A percentile compares a stretch with the other conserved stretches of the same genome.
phyloP scores from a whole-genome alignment of 1,139 yeast species.

The Geotrichum fermentans region DNA sequence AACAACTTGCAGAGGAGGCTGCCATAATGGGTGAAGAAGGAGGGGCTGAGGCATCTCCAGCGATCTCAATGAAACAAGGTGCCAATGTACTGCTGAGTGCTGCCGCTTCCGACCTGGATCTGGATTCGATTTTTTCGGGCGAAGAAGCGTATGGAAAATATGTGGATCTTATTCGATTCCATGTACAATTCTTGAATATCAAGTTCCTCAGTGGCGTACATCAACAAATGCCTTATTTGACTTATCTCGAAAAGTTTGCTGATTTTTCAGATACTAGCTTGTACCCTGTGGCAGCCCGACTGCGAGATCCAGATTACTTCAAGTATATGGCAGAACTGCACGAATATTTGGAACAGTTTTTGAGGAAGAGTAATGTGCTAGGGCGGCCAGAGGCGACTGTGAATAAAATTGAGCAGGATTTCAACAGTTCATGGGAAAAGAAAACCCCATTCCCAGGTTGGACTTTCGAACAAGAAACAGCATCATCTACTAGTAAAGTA shows the following conservation, averaged over 20 bases:
- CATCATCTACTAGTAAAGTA: conserved; percentile 5
- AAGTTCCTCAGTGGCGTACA: conserved; percentile 25
- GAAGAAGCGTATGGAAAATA: conserved; percentile 63
- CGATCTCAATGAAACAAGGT: conserved; percentile 12
- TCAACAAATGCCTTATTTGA: conserved; percentile 43
- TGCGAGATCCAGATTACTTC: conserved; percentile 39
- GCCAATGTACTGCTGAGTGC: conserved; percentile 26
- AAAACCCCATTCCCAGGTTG: conserved; percentile 24
- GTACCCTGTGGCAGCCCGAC: conserved; percentile 25
- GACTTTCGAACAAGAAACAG: conserved; percentile 34
- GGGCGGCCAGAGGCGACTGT: conserved; percentile 40
- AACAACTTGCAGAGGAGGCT: conserved; percentile 17
- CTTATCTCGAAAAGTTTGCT: conserved; percentile 48
- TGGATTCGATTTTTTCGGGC: conserved; percentile 49
- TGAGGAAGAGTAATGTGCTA: conserved; percentile 50
- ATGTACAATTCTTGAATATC: conserved; percentile 50
- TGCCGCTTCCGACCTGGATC: conserved; percentile 47
- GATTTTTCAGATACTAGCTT: conserved; percentile 37
- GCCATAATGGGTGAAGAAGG: conserved; percentile 15
- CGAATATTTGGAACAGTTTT: conserved; percentile 46
- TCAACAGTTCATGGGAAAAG: conserved; percentile 32
- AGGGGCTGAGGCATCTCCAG: conserved; percentile 26
- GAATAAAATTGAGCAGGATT: conserved; percentile 37
- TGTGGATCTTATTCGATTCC: conserved; percentile 52
- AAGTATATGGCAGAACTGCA: conserved; percentile 45